Conservation (phyloP, 2,329 filamentous ascomycete genomes). For the Alternaria hordeiaustralica region DNA sequence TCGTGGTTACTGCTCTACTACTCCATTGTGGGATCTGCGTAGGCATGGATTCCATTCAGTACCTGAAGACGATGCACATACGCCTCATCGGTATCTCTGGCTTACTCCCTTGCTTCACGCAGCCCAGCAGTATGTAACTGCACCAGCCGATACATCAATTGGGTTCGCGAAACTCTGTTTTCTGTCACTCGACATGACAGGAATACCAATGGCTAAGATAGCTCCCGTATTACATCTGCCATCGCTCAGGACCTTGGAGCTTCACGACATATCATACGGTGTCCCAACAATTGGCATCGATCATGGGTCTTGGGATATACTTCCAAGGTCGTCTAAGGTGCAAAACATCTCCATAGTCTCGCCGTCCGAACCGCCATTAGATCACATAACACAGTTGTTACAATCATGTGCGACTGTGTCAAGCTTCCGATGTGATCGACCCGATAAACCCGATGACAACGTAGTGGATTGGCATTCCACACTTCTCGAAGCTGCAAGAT, state of each 20-base stretch:
- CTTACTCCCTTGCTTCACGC: not conserved
- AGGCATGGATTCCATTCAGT: not conserved
- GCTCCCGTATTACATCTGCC: not conserved
- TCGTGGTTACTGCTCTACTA: not conserved
- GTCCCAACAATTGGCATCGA: not conserved
- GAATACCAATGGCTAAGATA: not conserved
- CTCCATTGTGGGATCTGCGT: not conserved
- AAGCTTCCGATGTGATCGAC: not conserved
- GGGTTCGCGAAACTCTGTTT: not conserved
- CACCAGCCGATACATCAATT: not conserved
- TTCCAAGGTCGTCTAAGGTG: not conserved
- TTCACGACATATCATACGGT: not conserved
- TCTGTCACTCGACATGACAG: not conserved
- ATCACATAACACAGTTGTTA: not conserved
- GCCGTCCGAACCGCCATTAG: not conserved
- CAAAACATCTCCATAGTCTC: not conserved
- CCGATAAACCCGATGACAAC: not conserved
- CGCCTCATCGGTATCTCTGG: not conserved
- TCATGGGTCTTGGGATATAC: not conserved
- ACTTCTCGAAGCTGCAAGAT: not conserved
- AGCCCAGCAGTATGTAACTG: not conserved
- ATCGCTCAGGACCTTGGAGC: not conserved
- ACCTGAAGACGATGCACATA: not conserved
- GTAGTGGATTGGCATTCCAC: not conserved
- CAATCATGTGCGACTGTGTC: not conserved